Base-by-base conservation (phyloP, 139 green algal genomes). In the Chloropicon primus region DNA sequence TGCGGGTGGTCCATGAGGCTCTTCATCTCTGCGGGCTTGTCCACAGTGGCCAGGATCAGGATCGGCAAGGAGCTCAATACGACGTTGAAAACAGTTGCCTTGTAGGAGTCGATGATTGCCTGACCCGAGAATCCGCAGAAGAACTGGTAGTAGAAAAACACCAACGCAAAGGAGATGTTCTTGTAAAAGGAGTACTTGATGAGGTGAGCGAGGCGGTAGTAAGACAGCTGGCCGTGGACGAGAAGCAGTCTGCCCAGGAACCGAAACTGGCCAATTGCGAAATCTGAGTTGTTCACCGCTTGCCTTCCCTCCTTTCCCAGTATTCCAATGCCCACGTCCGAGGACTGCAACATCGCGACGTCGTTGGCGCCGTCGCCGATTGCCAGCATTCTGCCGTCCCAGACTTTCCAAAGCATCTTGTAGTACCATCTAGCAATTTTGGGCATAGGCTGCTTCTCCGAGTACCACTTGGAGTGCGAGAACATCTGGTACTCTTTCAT, bases 401-500 rank as follows among this genome's bases (percentile, higher is more conserved):
- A 62, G 10, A 62, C 41, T 17, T 17, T 62, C 41, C 41, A 62
- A 62, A 62, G 41, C 10, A 17, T 62, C 41, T 62, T 62, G 41
- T 62, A 62, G 41, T 62, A 62, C 41, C 5, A 62, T 17, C 17
- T 62, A n/a, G 41, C 10, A 17, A 62, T n/a, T 17, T 17, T n/a
- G 17, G 41, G 41, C 10, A 62, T 62, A 17, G 41, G 41, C 10
- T 17, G 10, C 41, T 62, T 17, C 41, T 62, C 10, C 41, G 41
- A 5, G 41, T 62, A 62, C 41, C 41, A 72, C 10, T 23, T 21
- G 29, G 72, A 79, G 80, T 29, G 77, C 17, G 25, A 85, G 71
- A 77, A 75, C 80, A 87, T 82, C 78, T 91, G 84, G 78, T 87
- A 88, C 25, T 88, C 79, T 1, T 53, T 81, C 89, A 93, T 93